These are phyloP conservation scores for Sarocladiaceae sp. DNA, from an alignment of 2,329 filamentous ascomycete genomes.

Conservation along the genomic window DNA sequence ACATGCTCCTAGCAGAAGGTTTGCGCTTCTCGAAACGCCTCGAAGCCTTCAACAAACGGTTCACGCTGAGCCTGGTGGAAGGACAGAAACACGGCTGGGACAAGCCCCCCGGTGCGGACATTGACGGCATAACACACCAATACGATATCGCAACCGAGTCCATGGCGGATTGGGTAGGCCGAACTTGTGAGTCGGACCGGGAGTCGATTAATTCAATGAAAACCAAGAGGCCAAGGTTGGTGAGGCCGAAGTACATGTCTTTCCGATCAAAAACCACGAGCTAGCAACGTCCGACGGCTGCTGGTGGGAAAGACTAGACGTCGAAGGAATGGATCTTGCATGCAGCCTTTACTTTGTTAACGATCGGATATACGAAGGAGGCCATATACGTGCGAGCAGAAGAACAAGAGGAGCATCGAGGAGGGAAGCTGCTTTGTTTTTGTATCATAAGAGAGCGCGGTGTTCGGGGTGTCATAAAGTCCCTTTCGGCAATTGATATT, in stretches of 20 bases:
- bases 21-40: conserved; percentile 56
- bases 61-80: conserved; percentile 36
- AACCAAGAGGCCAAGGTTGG: conserved; percentile 24
- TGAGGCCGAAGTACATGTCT: conserved; percentile 23
- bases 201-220: conserved; percentile 29
- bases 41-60: conserved; percentile 23
- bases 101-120: conserved; percentile 37
- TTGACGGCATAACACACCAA: conserved; percentile 37
- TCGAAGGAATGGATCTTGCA: background rate
- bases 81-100: conserved; percentile 44
- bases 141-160: conserved; percentile 36
- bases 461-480: conserved; percentile 6
- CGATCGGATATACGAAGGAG: no score
- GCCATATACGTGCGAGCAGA: no score
- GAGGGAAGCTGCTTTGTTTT: background rate
- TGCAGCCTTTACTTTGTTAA: no score
- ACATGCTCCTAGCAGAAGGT: conserved; percentile 58
- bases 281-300: background rate
- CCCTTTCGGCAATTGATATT: no score
- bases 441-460: background rate
- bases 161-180: conserved; percentile 36
- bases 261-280: background rate
- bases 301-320: background rate
- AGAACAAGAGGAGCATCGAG: no score
- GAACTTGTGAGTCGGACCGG: conserved; percentile 28